Percentiles rank a stretch among this genome's conserved stretches.
phyloP scores from a whole-genome alignment of 371 early-diverging fungal genomes.

The Apophysomyces trapeziformis region DNA sequence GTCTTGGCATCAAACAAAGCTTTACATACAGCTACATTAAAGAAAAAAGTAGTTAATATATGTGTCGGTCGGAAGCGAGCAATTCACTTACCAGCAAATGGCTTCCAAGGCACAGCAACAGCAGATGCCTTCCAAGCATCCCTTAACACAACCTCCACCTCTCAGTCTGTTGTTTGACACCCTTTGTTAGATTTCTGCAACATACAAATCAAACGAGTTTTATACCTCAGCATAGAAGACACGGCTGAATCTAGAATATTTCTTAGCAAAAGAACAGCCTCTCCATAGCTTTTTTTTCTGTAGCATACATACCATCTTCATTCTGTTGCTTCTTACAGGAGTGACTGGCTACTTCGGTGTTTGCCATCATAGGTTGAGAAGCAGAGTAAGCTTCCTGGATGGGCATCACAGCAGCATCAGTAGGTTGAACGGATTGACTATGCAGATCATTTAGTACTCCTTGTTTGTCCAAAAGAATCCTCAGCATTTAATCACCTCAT shows the following conservation, averaged over 20 bases:
- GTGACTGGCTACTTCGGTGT: too few species aligned
- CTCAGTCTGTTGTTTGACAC: slow-evolving; percentile 23
- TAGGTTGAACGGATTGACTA: too few species aligned
- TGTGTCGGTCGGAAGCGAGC: background rate
- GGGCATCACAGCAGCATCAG: too few species aligned
- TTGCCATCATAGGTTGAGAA: too few species aligned
- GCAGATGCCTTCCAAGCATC: slow-evolving; percentile 40
- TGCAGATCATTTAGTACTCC: too few species aligned
- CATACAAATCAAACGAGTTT: background rate
- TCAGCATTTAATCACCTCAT: too few species aligned
- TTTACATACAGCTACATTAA: slow-evolving; percentile 17
- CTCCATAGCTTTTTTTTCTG: background rate
- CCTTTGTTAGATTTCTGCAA: background rate
- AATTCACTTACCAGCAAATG: slow-evolving; percentile 27
- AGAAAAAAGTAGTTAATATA: background rate
- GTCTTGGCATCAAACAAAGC: background rate
- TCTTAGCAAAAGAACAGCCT: background rate
- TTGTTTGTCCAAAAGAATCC: too few species aligned
- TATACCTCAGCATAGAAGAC: slow-evolving; percentile 1
- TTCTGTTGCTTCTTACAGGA: too few species aligned
- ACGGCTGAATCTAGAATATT: background rate
- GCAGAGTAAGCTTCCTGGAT: too few species aligned
- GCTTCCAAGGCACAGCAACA: slow-evolving; percentile 40
- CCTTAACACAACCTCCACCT: slow-evolving; percentile 47
- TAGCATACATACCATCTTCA: background rate